A percentile compares a stretch with the other conserved stretches of the same genome.
Conservation (phyloP, 2,329 filamentous ascomycete genomes). For the Cladosporium phlei region DNA sequence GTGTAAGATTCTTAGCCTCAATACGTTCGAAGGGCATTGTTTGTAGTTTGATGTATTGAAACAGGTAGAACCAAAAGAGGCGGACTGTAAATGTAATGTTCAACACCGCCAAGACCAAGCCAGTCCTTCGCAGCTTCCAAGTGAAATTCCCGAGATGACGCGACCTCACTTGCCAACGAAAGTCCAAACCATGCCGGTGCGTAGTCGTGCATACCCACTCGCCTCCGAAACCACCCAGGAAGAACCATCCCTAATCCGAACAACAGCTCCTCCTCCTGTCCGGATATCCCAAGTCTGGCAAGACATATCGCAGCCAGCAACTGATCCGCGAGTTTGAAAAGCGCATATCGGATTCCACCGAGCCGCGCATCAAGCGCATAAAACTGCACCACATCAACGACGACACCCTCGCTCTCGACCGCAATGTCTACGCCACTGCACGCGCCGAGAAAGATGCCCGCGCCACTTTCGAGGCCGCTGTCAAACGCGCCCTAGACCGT, state of each 20-base stretch:
- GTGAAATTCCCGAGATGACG: slow-evolving; percentile 8
- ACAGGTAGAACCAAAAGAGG: no score
- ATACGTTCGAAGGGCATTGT: no score
- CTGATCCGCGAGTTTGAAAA: slow-evolving; percentile 60
- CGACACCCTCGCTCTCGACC: slow-evolving; percentile 63
- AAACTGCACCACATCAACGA: slow-evolving; percentile 72
- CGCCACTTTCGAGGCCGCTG: slow-evolving; percentile 68
- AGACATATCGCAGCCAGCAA: slow-evolving; percentile 58
- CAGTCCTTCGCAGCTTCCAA: slow-evolving; percentile 4
- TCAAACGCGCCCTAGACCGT: slow-evolving; percentile 68
- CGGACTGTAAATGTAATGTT: no score
- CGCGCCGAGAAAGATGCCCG: slow-evolving; percentile 79
- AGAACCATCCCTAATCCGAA: neutral
- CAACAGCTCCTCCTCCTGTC: slow-evolving; percentile 56
- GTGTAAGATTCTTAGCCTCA: no score
- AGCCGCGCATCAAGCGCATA: slow-evolving; percentile 48
- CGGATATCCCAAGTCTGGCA: slow-evolving; percentile 60
- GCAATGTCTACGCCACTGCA: slow-evolving; percentile 69
- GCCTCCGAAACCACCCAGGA: neutral
- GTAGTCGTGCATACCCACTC: slow-evolving; percentile 3
- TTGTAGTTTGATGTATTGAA: no score
- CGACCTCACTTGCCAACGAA: slow-evolving; percentile 10
- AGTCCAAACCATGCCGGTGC: slow-evolving; percentile 13
- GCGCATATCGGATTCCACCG: slow-evolving; percentile 48
- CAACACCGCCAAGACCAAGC: no score